Base-by-base conservation (phyloP, 1,284 basidiomycete species). In the Cystobasidium sp. region DNA sequence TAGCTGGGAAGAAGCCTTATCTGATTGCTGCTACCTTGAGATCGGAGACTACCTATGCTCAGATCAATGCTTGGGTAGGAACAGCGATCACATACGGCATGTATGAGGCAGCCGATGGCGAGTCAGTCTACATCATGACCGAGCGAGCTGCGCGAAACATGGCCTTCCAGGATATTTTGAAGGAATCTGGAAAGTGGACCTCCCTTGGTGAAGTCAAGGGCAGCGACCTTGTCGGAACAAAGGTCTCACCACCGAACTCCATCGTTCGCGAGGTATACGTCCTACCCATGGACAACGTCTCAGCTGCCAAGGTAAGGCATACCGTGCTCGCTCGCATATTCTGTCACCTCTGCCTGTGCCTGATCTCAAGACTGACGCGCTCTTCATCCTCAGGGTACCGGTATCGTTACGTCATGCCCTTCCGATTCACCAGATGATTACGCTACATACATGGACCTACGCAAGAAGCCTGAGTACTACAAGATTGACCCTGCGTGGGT, bases 341-440 rank as follows among this genome's bases (percentile, higher is more conserved):
- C 20, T 8, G 37, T n/a, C 18, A 8, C 20, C 12, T 18, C n/a
- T 10, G 41, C n/a, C 20, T 12, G 16, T 24, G 10, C 9, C 37
- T 24, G 58, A 12, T 16, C 24, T 49, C 12, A 49, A 37, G 16
- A 31, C n/a, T 46, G 47, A 55, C 47, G 7, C 10, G 18, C 14
- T 7, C n/a, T 22, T 44, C 16, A 14, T 9, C 8, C 51, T 39
- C 76, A 91, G 90, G 97, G 97, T 81, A 99, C 96, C 24, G 97
- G 97, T 80, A 95, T 99, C 49, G 97, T 99, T 78, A 97, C 95
- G 2, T 99, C 94, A 64, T 94, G 97, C 10, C 95, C 97, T 0
- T 97, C 96, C 14, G 97, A 99, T 83, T 99, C 97, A 16, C 97
- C 97, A 37, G 97, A 99, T 82, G 97, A 99, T 84, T 98, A 89